phyloP scores from a whole-genome alignment of 805 yeast species.

The Phaffomyces opuntiae region DNA sequence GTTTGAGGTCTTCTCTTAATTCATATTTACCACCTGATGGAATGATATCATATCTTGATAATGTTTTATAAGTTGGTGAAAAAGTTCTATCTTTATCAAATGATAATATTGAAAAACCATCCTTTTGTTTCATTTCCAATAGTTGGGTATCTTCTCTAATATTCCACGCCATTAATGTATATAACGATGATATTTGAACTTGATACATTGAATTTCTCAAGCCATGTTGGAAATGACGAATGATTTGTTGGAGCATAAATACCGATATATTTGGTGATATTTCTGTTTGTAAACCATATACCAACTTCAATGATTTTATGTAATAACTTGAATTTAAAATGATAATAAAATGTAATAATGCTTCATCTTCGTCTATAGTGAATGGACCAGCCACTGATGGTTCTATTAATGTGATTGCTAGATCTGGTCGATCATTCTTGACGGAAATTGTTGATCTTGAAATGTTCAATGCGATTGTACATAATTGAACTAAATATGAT shows the following conservation, averaged over 20 bases:
- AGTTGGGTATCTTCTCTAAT: conserved; percentile 13
- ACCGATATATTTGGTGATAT: conserved; percentile 7
- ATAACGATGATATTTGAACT: conserved; percentile 1
- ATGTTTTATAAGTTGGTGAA: conserved; percentile 13
- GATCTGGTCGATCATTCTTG: background rate
- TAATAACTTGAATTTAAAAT: background rate
- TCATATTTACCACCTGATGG: background rate
- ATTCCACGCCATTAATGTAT: conserved; percentile 18
- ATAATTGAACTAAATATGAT: background rate
- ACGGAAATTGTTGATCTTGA: background rate
- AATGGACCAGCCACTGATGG: conserved; percentile 12
- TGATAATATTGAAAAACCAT: conserved; percentile 8
- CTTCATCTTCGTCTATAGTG: conserved; percentile 1
- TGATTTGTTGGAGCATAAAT: background rate
- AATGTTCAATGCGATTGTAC: background rate
- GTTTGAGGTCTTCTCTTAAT: background rate
- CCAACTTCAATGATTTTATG: conserved; percentile 8
- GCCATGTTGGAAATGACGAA: background rate
- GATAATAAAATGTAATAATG: background rate
- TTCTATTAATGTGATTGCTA: conserved; percentile 10
- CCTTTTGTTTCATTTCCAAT: background rate
- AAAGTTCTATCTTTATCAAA: conserved; percentile 9
- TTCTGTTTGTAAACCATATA: conserved; percentile 19
- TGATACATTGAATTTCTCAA: background rate
- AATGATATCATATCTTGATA: background rate